Conservation (phyloP, 495 filamentous ascomycete genomes). For the Aspergillus wentii region DNA sequence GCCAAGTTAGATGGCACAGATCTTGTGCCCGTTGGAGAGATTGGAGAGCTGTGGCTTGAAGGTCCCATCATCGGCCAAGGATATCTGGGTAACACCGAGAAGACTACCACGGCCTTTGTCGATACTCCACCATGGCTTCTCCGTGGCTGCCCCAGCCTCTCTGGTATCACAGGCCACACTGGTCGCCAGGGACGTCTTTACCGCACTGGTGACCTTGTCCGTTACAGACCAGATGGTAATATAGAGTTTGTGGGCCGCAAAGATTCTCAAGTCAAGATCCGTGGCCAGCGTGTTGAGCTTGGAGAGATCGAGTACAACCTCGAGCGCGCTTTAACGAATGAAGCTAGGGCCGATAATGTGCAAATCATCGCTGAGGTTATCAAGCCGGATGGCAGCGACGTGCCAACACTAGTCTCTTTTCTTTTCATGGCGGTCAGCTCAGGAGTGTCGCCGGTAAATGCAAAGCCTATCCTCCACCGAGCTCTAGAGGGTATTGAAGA, state of each 20-base stretch:
- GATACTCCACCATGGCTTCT: constrained; percentile 27
- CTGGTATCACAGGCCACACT: no score
- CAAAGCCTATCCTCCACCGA: no score
- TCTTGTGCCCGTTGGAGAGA: constrained; percentile 27
- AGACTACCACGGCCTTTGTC: constrained; percentile 27
- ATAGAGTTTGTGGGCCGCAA: constrained; percentile 45
- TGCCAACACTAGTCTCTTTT: not conserved
- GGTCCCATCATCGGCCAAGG: constrained; percentile 29
- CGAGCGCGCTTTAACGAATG: no score
- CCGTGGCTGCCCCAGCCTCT: no score
- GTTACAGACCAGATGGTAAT: constrained; percentile 36
- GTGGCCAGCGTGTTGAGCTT: constrained; percentile 50
- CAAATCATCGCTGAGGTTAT: not conserved
- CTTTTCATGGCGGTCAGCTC: not conserved
- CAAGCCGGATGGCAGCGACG: not conserved
- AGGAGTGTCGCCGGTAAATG: no score
- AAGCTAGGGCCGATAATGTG: not conserved
- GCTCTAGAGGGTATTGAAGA: not conserved
- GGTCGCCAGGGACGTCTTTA: constrained; percentile 16
- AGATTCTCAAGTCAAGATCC: constrained; percentile 52
- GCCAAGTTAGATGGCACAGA: constrained; percentile 19
- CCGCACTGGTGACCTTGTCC: constrained; percentile 35
- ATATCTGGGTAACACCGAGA: constrained; percentile 26
- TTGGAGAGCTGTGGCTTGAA: constrained; percentile 36
- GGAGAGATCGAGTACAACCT: constrained; percentile 26